Evolutionary conservation across 73 alveolate species (phyloP).

Genomic region (Paramecium biaurelia): DNA sequence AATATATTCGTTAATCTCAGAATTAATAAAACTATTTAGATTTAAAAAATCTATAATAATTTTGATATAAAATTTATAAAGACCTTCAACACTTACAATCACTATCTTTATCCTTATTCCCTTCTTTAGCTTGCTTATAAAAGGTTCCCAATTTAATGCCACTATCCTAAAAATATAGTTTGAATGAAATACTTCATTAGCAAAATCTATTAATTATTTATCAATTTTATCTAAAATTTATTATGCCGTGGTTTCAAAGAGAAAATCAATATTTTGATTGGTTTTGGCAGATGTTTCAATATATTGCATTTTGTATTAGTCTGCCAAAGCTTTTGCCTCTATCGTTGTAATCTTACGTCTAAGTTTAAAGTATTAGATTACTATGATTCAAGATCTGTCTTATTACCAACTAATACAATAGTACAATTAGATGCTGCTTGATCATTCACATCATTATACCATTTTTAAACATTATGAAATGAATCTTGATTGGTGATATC

Average conservation of each 20-base stretch:
- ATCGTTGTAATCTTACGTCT: conserved; percentile 66
- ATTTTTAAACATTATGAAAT: conserved; percentile 65
- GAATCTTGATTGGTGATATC: conserved; percentile 79
- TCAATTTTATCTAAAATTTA: not conserved
- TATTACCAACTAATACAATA: conserved; percentile 60
- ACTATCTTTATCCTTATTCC: not conserved
- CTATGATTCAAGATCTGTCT: conserved; percentile 55
- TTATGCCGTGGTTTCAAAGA: not conserved
- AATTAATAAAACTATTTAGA: not conserved
- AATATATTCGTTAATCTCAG: not conserved
- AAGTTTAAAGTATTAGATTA: not conserved
- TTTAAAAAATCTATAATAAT: not conserved
- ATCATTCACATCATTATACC: conserved; percentile 62
- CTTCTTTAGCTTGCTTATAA: not conserved
- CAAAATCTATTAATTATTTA: not conserved
- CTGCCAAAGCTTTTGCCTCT: conserved; percentile 80
- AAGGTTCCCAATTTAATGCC: not conserved
- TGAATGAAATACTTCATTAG: not conserved
- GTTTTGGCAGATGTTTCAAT: conserved; percentile 88
- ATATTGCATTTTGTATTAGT: conserved; percentile 70
- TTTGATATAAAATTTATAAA: not conserved
- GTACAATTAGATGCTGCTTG: conserved; percentile 35
- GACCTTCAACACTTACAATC: not conserved
- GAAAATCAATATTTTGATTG: conserved; percentile 68
- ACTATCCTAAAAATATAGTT: not conserved